Conservation (phyloP, 225 moss, liverwort and hornwort species). For the Bryoerythrophyllum caledonicum region DNA sequence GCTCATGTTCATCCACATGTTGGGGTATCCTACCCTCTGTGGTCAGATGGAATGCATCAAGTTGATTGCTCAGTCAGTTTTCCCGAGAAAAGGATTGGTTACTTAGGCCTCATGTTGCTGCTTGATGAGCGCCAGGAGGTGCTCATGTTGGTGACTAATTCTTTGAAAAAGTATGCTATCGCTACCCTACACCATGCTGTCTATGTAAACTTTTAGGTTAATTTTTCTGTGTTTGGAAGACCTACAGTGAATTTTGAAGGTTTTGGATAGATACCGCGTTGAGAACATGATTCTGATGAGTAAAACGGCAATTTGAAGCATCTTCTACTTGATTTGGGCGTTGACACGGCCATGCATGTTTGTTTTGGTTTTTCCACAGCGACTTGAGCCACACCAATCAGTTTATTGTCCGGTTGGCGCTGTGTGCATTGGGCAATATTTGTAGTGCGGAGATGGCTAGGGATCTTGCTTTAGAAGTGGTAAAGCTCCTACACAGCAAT, state of each 20-base stretch:
- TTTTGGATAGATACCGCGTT: not conserved
- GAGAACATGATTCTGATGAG: conserved; percentile 4
- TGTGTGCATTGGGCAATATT: conserved; percentile 94
- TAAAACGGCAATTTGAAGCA: conserved; percentile 6
- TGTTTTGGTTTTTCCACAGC: conserved; percentile 50
- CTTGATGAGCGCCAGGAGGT: conserved; percentile 78
- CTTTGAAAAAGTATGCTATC: conserved; percentile 53
- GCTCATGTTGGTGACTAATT: conserved; percentile 71
- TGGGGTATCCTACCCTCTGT: conserved; percentile 71
- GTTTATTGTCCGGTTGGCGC: conserved; percentile 87
- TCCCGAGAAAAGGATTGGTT: conserved; percentile 68
- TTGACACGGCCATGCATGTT: conserved; percentile 16
- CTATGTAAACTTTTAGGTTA: conserved; percentile 16
- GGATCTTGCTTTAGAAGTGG: conserved; percentile 93
- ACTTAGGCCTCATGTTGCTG: conserved; percentile 68
- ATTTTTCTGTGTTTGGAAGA: not conserved
- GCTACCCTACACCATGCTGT: conserved; percentile 1
- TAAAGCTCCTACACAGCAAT: conserved; percentile 83
- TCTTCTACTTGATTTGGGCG: conserved; percentile 9
- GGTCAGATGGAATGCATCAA: conserved; percentile 77
- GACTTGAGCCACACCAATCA: conserved; percentile 92
- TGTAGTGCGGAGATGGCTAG: conserved; percentile 95
- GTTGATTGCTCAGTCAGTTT: conserved; percentile 58
- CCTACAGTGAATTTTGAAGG: not conserved
- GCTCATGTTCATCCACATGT: conserved; percentile 75